Conservation (phyloP, 2,329 filamentous ascomycete species). For the Lachnellula cervina region DNA sequence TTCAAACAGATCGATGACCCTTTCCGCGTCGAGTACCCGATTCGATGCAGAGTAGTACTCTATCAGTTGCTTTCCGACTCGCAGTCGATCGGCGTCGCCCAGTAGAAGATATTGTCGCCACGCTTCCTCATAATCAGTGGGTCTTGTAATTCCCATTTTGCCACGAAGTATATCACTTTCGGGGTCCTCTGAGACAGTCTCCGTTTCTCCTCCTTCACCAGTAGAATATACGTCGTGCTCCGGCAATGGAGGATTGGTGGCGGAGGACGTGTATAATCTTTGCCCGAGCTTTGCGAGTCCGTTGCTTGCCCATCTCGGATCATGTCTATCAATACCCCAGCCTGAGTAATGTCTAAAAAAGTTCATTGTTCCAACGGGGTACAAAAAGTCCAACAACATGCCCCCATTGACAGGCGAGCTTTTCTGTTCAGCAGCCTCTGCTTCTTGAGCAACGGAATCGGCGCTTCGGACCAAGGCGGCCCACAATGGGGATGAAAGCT, state of each 20-base stretch:
- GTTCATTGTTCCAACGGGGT: slow-evolving; percentile 35
- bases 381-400: slow-evolving; percentile 36
- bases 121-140: slow-evolving; percentile 33
- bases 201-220: neutral
- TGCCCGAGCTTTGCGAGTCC: slow-evolving; percentile 23
- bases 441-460: slow-evolving; percentile 11
- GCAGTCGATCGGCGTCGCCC: slow-evolving; percentile 14
- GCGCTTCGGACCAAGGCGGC: slow-evolving; percentile 22
- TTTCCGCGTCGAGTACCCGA: slow-evolving; percentile 35
- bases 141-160: slow-evolving; percentile 15
- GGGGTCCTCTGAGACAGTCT: neutral
- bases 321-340: slow-evolving; percentile 24
- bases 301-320: slow-evolving; percentile 15
- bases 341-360: slow-evolving; percentile 31
- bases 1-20: slow-evolving; percentile 43
- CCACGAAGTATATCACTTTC: slow-evolving; percentile 10
- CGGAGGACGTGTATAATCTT: slow-evolving; percentile 32
- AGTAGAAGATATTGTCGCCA: slow-evolving; percentile 37
- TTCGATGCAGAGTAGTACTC: slow-evolving; percentile 37
- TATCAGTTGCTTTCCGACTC: slow-evolving; percentile 28
- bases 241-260: slow-evolving; percentile 14
- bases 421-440: slow-evolving; percentile 10
- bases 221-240: neutral
- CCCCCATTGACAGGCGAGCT: slow-evolving; percentile 12
- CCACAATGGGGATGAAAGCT: slow-evolving; percentile 29